Base-by-base conservation (phyloP, 495 filamentous ascomycete genomes). In the Penicillium canescens region DNA sequence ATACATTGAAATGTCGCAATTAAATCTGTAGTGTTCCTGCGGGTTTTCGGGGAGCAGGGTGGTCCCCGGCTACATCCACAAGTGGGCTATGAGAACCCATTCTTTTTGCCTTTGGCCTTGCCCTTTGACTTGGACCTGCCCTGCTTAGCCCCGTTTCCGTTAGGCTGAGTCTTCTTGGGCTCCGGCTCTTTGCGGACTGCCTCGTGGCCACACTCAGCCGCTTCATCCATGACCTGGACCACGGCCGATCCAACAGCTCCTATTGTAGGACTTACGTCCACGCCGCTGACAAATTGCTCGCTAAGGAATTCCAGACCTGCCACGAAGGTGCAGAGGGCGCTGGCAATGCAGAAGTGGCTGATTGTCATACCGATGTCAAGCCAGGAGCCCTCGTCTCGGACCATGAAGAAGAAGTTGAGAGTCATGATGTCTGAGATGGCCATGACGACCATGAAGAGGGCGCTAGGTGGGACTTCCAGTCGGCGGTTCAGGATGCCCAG, bases 351-450 rank as follows among this genome's bases (percentile, higher is more conserved):
- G 68, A 97, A 99, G 60, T 96, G 90, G 60, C 82, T 94, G 55
- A 99, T 99, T 1, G 88, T 96, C 31, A 89, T 93, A 42, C 95
- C 95, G 63, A 98, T 99, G 61, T 99, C 95, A 46, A 99, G 73
- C 95, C 95, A 99, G 34, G 86, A 91, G 0, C 95, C 94, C 67
- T 98, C 92, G 65, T 99, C 95, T 50, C 85, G 86, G 6, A 99
- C 95, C 66, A 96, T 86, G 81, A 87, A 99, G 71, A 99, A 99
- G 78, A 99, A 99, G 68, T 94, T 91, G 49, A 99, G 78, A 4
- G 95, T 98, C 62, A 98, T 78, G 41, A 96, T 84, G 68, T 99
- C 95, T 45, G 89, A 89, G 42, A 96, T 82, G 13, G 90, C 86
- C 86, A 96, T 96, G 39, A 95, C 91, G 1, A 96, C 70, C 90